These are phyloP conservation scores for Yarrowia bubula DNA, from an alignment of 805 yeast genomes.

Conservation along the genomic window DNA sequence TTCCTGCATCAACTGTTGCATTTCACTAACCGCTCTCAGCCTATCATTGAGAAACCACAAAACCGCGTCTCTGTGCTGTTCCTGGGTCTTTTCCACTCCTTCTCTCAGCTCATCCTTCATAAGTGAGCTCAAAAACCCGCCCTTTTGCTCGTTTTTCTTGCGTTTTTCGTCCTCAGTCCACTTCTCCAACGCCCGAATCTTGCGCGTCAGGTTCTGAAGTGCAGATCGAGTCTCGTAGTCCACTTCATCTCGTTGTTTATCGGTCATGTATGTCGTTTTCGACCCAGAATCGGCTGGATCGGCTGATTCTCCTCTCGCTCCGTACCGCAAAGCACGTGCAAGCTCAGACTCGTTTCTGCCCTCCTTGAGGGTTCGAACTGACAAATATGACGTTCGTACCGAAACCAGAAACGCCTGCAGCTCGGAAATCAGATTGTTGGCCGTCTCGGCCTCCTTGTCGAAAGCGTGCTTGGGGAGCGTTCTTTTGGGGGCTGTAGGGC, in stretches of 20 bases:
- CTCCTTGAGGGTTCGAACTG: conserved; percentile 29
- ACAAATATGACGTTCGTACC: conserved; percentile 39
- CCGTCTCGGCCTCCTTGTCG: conserved; percentile 2
- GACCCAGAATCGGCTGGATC: neutral
- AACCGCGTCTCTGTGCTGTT: conserved; percentile 41
- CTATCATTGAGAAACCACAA: conserved; percentile 39
- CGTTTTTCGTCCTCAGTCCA: conserved; percentile 34
- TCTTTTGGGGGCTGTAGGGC: conserved; percentile 1
- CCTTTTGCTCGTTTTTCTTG: conserved; percentile 25
- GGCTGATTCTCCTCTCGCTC: neutral
- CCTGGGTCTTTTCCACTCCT: conserved; percentile 36
- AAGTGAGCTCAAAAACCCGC: conserved; percentile 29
- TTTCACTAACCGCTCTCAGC: conserved; percentile 37
- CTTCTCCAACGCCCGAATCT: conserved; percentile 36
- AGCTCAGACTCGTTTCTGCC: conserved; percentile 28
- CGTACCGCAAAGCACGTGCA: conserved; percentile 9
- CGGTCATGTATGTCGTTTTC: conserved; percentile 35
- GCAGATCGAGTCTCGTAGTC: conserved; percentile 42
- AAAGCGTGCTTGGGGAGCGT: conserved; percentile 3
- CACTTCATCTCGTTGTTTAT: conserved; percentile 42
- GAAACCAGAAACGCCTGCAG: conserved; percentile 32
- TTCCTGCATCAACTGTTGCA: conserved; percentile 41
- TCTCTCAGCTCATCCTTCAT: conserved; percentile 34
- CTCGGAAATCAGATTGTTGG: conserved; percentile 29
- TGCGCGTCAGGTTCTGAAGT: conserved; percentile 38